Evolutionary conservation across 2,329 filamentous ascomycete species (phyloP).

Genomic region (Exophiala lecanii-corni): DNA sequence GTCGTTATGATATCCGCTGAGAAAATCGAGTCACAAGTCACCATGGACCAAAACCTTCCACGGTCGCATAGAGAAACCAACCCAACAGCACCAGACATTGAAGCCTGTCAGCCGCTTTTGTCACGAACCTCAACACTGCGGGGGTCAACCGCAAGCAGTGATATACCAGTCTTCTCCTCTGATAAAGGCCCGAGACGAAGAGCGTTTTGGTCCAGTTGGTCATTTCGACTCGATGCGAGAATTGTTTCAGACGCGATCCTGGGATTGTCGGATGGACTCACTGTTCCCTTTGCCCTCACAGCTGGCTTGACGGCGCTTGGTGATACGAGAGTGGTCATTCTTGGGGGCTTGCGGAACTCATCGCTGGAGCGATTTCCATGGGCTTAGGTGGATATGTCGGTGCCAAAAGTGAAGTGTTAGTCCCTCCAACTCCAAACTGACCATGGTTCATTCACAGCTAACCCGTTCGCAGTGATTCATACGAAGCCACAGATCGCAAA

Average conservation of each 20-base stretch:
- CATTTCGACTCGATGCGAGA: conserved; percentile 13
- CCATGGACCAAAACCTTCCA: background rate
- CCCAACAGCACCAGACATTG: conserved; percentile 19
- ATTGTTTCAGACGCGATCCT: conserved; percentile 58
- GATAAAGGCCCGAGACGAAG: conserved; percentile 10
- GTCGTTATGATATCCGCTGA: background rate
- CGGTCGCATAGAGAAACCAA: conserved; percentile 11
- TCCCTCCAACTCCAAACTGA: too few species aligned
- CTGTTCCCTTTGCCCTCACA: conserved; percentile 73
- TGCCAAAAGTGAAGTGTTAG: conserved; percentile 46
- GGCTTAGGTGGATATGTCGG: conserved; percentile 70
- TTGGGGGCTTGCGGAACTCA: conserved; percentile 71
- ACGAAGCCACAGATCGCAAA: conserved; percentile 16
- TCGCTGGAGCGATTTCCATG: conserved; percentile 73
- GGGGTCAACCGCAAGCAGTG: conserved; percentile 1
- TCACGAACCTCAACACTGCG: conserved; percentile 18
- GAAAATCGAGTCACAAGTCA: conserved; percentile 1
- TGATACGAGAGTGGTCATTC: conserved; percentile 62
- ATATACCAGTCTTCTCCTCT: conserved; percentile 5
- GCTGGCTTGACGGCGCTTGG: conserved; percentile 62
- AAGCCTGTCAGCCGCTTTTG: conserved; percentile 17
- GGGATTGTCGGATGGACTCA: conserved; percentile 72
- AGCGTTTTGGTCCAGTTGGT: conserved; percentile 11
- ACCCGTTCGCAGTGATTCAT: conserved; percentile 18
- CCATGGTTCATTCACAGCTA: conserved; percentile 1